Conservation (phyloP, 345 rosid species). For the Eucalyptus albens region DNA sequence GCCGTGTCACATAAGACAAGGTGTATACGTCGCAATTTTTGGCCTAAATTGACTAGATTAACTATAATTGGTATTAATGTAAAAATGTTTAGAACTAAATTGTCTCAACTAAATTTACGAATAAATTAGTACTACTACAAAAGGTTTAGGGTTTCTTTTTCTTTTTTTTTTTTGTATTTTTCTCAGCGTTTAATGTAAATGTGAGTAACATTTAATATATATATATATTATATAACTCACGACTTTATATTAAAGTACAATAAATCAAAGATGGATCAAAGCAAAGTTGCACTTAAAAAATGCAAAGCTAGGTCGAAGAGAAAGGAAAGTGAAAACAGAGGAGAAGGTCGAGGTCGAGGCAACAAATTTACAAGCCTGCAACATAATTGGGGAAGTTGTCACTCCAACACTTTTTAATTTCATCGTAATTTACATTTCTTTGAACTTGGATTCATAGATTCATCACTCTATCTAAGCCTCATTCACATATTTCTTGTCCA, state of each 20-base stretch:
- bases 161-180: no score
- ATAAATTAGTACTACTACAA: no score
- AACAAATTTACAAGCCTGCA: neutral
- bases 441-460: neutral
- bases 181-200: no score
- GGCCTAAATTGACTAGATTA: rapidly evolving
- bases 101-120: neutral
- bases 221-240: no score
- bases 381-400: neutral
- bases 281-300: neutral
- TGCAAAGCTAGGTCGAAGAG: neutral
- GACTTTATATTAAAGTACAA: no score
- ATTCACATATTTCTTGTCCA: neutral
- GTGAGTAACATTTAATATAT: no score
- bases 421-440: neutral
- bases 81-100: rapidly evolving
- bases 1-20: rapidly evolving
- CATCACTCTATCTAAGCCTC: neutral
- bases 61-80: no score
- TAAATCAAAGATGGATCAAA: no score
- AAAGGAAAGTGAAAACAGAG: neutral
- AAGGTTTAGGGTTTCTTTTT: no score
- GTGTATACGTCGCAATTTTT: rapidly evolving
- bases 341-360: neutral
- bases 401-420: neutral